These are phyloP conservation scores for Arabis alpina DNA, from an alignment of 345 rosid species.

Conservation along the genomic window DNA sequence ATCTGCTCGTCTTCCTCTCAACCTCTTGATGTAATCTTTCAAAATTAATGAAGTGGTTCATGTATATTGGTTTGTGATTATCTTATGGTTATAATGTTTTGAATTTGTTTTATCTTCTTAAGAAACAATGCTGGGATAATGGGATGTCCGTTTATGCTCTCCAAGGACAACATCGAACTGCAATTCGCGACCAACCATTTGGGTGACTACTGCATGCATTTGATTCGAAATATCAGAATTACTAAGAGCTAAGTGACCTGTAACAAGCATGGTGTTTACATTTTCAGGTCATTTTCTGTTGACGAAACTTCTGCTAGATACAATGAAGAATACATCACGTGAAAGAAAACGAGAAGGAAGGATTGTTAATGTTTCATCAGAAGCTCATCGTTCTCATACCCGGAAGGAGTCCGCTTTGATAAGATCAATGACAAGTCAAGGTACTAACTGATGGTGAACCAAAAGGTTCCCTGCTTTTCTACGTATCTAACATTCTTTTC, in stretches of 20 bases:
- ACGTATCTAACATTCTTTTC: no score
- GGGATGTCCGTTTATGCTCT: conserved; percentile 52
- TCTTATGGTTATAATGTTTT: not conserved
- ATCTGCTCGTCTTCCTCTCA: conserved; percentile 60
- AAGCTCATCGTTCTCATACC: conserved; percentile 49
- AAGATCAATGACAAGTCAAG: conserved; percentile 54
- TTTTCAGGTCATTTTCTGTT: conserved; percentile 71
- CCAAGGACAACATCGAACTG: conserved; percentile 58
- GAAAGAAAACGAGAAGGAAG: conserved; percentile 62
- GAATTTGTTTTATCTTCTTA: conserved; percentile 4
- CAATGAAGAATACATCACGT: conserved; percentile 59
- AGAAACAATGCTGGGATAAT: conserved; percentile 58
- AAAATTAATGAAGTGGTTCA: not conserved
- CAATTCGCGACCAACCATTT: conserved; percentile 65
- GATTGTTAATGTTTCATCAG: conserved; percentile 61
- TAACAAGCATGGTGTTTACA: no score
- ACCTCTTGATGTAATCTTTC: conserved; percentile 59
- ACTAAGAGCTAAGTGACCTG: no score
- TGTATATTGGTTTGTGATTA: not conserved
- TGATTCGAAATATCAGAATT: no score
- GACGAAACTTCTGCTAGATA: conserved; percentile 59
- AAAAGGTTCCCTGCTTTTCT: no score
- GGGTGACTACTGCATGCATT: conserved; percentile 29
- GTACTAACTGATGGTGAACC: conserved; percentile 25
- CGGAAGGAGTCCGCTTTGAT: conserved; percentile 56